Evolutionary conservation across 257 asterid species (phyloP).

Genomic region (Fraxinus americana): DNA sequence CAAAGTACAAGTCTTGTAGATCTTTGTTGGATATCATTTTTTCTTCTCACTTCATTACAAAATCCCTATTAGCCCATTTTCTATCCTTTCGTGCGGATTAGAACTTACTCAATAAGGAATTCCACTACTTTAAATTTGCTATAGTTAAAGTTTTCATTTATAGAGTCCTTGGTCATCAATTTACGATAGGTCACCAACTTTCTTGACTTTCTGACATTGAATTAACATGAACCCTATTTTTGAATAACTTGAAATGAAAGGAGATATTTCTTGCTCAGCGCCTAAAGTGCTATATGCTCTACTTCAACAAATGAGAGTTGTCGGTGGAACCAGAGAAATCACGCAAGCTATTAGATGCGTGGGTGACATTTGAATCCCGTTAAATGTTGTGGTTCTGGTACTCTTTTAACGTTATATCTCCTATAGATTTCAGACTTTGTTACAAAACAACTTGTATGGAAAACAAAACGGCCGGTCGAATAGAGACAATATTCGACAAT

Average conservation of each 20-base stretch:
- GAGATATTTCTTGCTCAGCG: not conserved
- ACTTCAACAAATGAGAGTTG: not conserved
- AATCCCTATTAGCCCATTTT: not conserved
- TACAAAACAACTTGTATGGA: not conserved
- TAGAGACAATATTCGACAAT: not conserved
- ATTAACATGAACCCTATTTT: not conserved
- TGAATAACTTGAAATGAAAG: not conserved
- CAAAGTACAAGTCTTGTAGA: not conserved
- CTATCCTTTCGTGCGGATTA: not conserved
- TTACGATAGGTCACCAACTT: not conserved
- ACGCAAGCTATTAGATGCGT: no score
- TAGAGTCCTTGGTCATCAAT: not conserved
- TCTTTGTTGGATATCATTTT: not conserved
- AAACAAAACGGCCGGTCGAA: not conserved
- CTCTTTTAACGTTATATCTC: no score
- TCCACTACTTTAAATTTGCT: not conserved
- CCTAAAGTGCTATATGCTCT: not conserved
- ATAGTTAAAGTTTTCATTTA: not conserved
- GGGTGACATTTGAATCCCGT: no score
- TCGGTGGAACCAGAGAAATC: not conserved
- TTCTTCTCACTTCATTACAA: not conserved
- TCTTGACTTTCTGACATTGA: not conserved
- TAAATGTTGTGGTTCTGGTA: no score
- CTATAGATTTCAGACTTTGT: no score
- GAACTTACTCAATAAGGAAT: not conserved